Percentiles rank a stretch among this genome's conserved stretches.
phyloP scores from a whole-genome alignment of 352 stramenopile genomes.

The Thraustochytrium striatum region DNA sequence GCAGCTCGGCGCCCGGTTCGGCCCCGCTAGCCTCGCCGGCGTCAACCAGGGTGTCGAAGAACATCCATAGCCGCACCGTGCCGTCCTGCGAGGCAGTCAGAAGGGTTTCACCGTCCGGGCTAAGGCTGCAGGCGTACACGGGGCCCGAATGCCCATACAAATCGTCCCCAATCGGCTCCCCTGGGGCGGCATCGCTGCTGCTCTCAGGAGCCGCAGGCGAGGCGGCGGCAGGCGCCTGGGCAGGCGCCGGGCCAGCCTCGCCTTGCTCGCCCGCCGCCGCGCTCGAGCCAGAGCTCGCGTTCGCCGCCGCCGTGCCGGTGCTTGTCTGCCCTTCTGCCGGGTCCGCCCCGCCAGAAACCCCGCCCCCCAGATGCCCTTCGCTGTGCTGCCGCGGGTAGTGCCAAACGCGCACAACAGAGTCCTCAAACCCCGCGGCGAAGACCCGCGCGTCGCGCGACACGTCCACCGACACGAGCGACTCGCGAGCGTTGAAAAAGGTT shows the following conservation, averaged over 20 bases:
- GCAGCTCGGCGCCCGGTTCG: neutral
- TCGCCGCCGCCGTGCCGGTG: neutral
- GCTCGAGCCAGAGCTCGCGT: neutral
- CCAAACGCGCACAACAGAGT: slow-evolving; percentile 23
- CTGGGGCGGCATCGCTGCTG: neutral
- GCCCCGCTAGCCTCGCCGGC: neutral
- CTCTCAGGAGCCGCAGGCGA: neutral
- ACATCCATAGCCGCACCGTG: slow-evolving; percentile 40
- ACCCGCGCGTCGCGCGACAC: neutral
- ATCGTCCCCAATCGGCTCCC: slow-evolving; percentile 22
- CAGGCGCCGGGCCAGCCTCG: too few species aligned
- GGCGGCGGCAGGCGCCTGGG: neutral
- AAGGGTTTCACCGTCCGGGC: slow-evolving; percentile 22
- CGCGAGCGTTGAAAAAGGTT: slow-evolving; percentile 44
- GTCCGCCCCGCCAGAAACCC: neutral
- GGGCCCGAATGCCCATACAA: slow-evolving; percentile 28
- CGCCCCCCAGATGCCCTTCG: neutral
- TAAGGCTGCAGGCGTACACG: slow-evolving; percentile 41
- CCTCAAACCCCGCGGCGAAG: slow-evolving; percentile 37
- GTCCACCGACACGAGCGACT: slow-evolving; percentile 26
- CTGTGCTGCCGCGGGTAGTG: neutral
- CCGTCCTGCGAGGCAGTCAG: slow-evolving; percentile 24
- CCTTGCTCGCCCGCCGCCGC: too few species aligned
- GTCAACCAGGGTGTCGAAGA: neutral
- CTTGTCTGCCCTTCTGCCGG: neutral